Base-by-base conservation (phyloP, 306 rosid species). In the Hylodesmum podocarpum region DNA sequence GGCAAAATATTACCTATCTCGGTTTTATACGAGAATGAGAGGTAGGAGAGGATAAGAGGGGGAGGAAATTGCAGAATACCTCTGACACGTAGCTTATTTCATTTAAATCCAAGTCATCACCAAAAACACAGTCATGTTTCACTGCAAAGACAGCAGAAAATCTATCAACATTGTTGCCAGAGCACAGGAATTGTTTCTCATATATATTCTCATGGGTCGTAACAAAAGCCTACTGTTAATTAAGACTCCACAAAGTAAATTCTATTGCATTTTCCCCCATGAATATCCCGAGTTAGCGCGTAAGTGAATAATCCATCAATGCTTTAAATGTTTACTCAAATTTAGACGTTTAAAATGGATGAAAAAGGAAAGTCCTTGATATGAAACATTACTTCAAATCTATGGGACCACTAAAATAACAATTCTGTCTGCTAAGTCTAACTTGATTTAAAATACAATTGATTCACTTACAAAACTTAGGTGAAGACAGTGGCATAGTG, bases 81-180 rank as follows among this genome's bases (percentile, higher is more conserved):
- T 89, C 88, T 6, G 97, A 92, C 43, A 95, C 97, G 82, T 76
- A 59, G 68, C 61, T 85, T 87, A 95, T 89, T 86, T 95, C 98
- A 49, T 46, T 74, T 50, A 92, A 25, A 76, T 95, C 99, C 83
- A 95, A 86, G 88, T 95, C 99, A 41, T 81, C 91, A 16, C 99
- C 99, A 83, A 95, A 95, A 41, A 95, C 92, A 80, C 99, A 95
- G 59, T 95, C 99, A 83, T 86, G 93, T 86, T 95, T 95, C 87
- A 95, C 99, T 95, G 87, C 83, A 81, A 44, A 53, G 69, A 77
- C 75, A 72, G 28, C 33, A 73, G 51, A 78, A 75, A 79, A 72
- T 43, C 29, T 70, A 78, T 46, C 49, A 72, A 69, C 53, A 72
- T 70, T 67, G 50, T 34, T 43, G 43, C 51, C 59, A 41, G 57